Conservation (phyloP, 768 basidiomycete genomes). For the Mycena chlorophos region DNA sequence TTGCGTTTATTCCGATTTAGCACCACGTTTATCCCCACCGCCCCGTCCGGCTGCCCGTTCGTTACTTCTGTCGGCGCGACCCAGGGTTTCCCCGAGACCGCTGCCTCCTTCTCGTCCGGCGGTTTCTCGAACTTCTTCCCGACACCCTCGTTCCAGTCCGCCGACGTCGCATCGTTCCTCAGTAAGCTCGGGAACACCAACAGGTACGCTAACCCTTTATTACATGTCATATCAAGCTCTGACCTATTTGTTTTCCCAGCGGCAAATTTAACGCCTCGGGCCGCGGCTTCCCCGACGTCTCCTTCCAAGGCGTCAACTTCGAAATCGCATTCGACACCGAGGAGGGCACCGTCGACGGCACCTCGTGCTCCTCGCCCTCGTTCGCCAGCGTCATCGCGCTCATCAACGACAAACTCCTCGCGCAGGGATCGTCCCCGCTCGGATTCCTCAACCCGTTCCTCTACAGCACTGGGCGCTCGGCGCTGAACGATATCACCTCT, state of each 20-base stretch:
- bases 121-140: slow-evolving; percentile 22
- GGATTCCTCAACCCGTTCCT: slow-evolving; percentile 19
- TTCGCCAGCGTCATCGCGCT: slow-evolving; percentile 13
- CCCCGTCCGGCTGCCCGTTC: slow-evolving; percentile 1
- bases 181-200: slow-evolving; percentile 14
- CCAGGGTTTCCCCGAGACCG: background rate
- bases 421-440: slow-evolving; percentile 7
- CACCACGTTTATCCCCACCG: background rate
- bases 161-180: slow-evolving; percentile 27
- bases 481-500: slow-evolving; percentile 16
- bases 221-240: background rate
- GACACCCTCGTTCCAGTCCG: slow-evolving; percentile 15
- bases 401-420: slow-evolving; percentile 14
- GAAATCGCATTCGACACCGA: background rate
- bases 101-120: background rate
- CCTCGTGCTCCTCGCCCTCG: slow-evolving; percentile 10
- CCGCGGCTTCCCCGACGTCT: slow-evolving; percentile 33
- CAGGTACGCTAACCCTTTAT: slow-evolving; percentile 32
- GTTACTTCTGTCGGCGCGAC: slow-evolving; percentile 2
- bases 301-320: slow-evolving; percentile 1
- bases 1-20: background rate
- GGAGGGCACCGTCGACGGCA: background rate
- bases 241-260: background rate
- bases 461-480: slow-evolving; percentile 2
- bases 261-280: slow-evolving; percentile 18